Base-by-base conservation (phyloP, 2,329 filamentous ascomycete genomes). In the Beauveria bassiana region DNA sequence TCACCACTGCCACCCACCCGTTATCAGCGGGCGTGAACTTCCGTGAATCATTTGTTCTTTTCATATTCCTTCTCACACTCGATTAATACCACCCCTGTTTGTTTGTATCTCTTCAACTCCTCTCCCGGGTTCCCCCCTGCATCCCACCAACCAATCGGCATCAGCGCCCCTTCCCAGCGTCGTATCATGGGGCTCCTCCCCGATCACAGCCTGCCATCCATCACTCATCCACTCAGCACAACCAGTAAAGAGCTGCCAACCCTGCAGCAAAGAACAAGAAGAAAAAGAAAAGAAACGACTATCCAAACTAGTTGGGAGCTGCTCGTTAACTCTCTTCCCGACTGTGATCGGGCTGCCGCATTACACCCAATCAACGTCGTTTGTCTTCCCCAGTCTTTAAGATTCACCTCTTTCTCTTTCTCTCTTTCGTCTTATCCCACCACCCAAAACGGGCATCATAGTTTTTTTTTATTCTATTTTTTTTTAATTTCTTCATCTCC, bases 321-420 rank as follows among this genome's bases (percentile, higher is more conserved):
- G 31, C 31, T 31, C 9, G 10, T 20, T 22, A 45, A 45, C 43
- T 22, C 8, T 22, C 9, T 9, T 45, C 47, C 47, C 24, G 40
- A 24, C 18, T 45, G 12, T 46, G 16, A 47, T 22, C 28, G 31
- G 31, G 50, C 24, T 31, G n/a, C 31, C 31, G 31, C 31, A 45
- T 10, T 20, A 45, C n/a, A 45, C 43, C 18, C 10, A 16, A 16
- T 31, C 16, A 31, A 31, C 31, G 31, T 31, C 31, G 31, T 31
- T 31, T 31, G 31, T 9, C 14, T 56, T 57, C 54, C 47, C 56
- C 56, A 59, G 56, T 59, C 56, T 59, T 59, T 59, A 59, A 59
- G 56, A 59, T 59, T 49, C 24, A 43, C 43, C 5, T 31, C 47
- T 20, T 28, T 31, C 16, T 50, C 47, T 50, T 31, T 31, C 22